Conservation (phyloP, 257 asterid genomes). For the Thymus quinquecostatus region DNA sequence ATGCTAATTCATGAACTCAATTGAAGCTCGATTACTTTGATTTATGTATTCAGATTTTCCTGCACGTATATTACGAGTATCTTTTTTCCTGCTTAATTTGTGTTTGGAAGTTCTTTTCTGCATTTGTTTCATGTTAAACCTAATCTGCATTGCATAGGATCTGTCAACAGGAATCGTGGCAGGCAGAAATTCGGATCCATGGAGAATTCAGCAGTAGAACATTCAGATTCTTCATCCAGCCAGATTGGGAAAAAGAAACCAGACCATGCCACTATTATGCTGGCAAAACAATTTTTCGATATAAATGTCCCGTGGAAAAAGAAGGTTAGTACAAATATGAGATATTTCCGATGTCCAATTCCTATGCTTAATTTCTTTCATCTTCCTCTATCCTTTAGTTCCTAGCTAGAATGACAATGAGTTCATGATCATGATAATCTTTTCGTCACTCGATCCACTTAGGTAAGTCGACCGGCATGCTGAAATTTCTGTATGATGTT, state of each 20-base stretch:
- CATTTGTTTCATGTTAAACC: conserved; percentile 32
- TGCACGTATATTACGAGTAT: too few relatives aligned
- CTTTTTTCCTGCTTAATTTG: neutral
- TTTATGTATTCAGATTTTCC: neutral
- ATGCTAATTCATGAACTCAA: neutral
- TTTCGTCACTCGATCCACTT: neutral
- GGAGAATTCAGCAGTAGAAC: conserved; percentile 37
- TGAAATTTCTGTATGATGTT: neutral
- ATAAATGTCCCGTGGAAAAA: conserved; percentile 57
- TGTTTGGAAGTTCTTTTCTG: conserved; percentile 1
- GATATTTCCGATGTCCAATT: neutral
- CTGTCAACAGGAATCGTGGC: conserved; percentile 44
- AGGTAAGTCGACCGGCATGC: neutral
- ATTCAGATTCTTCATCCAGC: conserved; percentile 30
- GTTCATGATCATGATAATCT: neutral
- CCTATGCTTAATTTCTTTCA: neutral
- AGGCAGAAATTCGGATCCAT: conserved; percentile 33
- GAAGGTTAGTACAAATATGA: conserved; percentile 54
- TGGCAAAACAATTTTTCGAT: conserved; percentile 54
- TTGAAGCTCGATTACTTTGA: neutral
- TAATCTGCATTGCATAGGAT: conserved; percentile 52
- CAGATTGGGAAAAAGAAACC: conserved; percentile 36
- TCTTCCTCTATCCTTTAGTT: neutral
- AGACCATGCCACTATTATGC: conserved; percentile 35
- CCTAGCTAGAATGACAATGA: conserved; percentile 11